These are phyloP conservation scores for Teratosphaeria pseudoeucalypti DNA, from an alignment of 2,329 filamentous ascomycete species.

Conservation along the genomic window DNA sequence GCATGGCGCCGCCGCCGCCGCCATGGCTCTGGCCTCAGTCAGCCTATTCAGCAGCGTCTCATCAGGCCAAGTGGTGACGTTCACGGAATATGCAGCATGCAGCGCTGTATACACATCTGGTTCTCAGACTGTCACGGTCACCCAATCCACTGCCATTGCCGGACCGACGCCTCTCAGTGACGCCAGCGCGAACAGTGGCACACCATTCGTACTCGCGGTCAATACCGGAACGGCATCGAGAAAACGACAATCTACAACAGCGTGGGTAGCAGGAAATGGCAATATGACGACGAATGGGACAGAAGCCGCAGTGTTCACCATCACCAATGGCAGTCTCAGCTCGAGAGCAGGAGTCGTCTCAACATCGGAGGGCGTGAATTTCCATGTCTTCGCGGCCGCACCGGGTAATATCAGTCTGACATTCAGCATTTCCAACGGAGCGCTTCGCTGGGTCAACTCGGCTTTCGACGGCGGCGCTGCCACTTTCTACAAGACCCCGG, in stretches of 20 bases:
- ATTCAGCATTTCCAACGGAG: constrained; percentile 18
- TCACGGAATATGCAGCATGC: constrained; percentile 19
- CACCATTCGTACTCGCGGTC: constrained; percentile 22
- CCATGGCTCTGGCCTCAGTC: constrained; percentile 6
- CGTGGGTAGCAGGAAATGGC: constrained; percentile 23
- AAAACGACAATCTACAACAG: constrained; percentile 14
- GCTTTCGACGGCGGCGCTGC: constrained; percentile 22
- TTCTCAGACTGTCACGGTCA: constrained; percentile 13
- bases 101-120: constrained; percentile 16
- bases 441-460: constrained; percentile 23
- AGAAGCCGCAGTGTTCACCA: constrained; percentile 21
- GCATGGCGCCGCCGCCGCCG: constrained; percentile 4
- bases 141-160: constrained; percentile 21
- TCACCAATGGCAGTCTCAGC: constrained; percentile 18
- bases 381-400: constrained; percentile 19
- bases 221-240: constrained; percentile 4
- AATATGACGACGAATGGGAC: constrained; percentile 23
- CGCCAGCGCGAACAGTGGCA: constrained; percentile 19
- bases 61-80: constrained; percentile 11
- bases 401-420: constrained; percentile 17
- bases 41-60: constrained; percentile 5
- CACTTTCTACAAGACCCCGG: constrained; percentile 22
- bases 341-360: constrained; percentile 16
- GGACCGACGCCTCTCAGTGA: constrained; percentile 19
- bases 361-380: constrained; percentile 12